phyloP scores from a whole-genome alignment of 345 rosid species.

The Eucalyptus cloeziana region DNA sequence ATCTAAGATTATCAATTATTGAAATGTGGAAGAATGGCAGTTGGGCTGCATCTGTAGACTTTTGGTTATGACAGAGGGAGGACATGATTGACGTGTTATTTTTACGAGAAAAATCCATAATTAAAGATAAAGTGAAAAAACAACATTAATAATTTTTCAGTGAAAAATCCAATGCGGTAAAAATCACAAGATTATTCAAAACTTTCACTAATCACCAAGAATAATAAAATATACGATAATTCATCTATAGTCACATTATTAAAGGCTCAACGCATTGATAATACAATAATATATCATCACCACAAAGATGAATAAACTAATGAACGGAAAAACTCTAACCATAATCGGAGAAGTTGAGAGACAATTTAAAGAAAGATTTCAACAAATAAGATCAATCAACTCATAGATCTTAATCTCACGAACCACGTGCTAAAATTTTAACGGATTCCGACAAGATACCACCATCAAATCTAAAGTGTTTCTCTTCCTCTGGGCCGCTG shows the following conservation, averaged over 20 bases:
- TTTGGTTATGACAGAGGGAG: not conserved
- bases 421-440: not conserved
- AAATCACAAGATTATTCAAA: no score
- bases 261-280: not conserved
- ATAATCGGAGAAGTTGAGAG: not conserved
- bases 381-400: not conserved
- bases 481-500: not conserved
- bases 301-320: no score
- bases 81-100: no score
- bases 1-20: no score
- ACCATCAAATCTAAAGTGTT: not conserved
- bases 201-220: no score
- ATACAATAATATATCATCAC: no score
- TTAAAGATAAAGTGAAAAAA: no score
- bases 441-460: not conserved
- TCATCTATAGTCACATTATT: no score
- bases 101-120: no score
- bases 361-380: not conserved
- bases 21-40: not conserved
- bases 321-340: no score
- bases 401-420: not conserved
- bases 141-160: no score
- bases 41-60: not conserved
- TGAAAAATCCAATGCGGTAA: no score
- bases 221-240: fast-evolving